Percentiles rank a stretch among this genome's conserved stretches.
Evolutionary conservation across 192 early-diverging fungal species (phyloP).

Genomic region (Backusella circina): DNA sequence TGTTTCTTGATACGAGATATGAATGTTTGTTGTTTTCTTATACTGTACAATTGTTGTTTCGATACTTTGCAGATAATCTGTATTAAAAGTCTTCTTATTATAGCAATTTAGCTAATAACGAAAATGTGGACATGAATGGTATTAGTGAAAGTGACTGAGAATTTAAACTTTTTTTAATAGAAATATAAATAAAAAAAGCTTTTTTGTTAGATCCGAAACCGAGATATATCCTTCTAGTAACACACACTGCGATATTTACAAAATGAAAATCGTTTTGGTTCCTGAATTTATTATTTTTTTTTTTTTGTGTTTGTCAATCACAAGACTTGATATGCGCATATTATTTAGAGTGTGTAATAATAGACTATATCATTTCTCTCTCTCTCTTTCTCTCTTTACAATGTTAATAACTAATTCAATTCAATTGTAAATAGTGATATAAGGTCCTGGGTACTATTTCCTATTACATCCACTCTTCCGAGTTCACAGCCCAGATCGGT

Average conservation of each 20-base stretch:
- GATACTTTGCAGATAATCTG: neutral
- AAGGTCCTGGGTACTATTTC: neutral
- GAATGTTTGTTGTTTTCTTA: neutral
- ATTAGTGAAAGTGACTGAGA: neutral
- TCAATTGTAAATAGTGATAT: neutral
- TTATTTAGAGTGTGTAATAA: too few species aligned
- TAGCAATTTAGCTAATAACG: neutral
- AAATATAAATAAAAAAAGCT: neutral
- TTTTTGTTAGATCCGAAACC: neutral
- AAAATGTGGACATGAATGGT: neutral
- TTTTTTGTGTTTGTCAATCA: neutral
- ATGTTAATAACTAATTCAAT: neutral
- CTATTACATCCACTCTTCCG: constrained; percentile 1
- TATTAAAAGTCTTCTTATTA: neutral
- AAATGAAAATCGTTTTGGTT: neutral
- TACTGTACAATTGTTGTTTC: neutral
- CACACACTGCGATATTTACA: neutral
- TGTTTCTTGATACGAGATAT: neutral
- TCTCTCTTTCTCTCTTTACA: too few species aligned
- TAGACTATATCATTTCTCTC: too few species aligned
- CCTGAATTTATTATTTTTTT: neutral
- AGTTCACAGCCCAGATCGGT: neutral
- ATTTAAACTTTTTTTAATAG: neutral
- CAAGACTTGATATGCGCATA: neutral
- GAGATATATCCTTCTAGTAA: neutral